These are phyloP conservation scores for Beta vulgaris DNA, from an alignment of 148 eudicot species.

Conservation along the genomic window DNA sequence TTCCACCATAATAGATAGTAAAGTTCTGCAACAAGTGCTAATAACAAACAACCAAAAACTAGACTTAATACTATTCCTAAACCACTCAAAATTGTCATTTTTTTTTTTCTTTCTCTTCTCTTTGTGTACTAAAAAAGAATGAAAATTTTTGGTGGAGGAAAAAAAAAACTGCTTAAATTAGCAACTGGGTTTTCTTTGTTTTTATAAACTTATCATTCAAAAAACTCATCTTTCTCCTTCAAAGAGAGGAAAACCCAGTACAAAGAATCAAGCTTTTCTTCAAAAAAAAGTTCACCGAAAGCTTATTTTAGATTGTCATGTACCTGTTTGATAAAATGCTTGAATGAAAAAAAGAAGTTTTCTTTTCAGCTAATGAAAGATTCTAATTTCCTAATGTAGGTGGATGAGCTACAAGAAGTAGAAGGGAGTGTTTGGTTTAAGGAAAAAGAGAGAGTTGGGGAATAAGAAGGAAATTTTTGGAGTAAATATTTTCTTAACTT, in stretches of 20 bases:
- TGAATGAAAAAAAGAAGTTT: conserved; percentile 21
- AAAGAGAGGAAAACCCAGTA: conserved; percentile 13
- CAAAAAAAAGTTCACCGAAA: conserved; percentile 16
- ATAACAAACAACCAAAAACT: conserved; percentile 62
- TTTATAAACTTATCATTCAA: neutral
- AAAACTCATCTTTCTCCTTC: conserved; percentile 7
- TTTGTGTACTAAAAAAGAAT: neutral
- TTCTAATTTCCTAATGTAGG: conserved; percentile 2
- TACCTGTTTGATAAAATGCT: conserved; percentile 26
- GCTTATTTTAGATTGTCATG: neutral
- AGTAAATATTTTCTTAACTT: conserved; percentile 16
- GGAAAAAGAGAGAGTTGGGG: neutral
- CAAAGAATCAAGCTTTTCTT: conserved; percentile 22
- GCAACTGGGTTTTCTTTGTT: neutral
- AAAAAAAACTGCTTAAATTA: neutral
- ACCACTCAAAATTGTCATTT: conserved; percentile 67
- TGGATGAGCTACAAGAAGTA: conserved; percentile 6
- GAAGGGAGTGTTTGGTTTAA: neutral
- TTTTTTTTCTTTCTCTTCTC: conserved; percentile 6
- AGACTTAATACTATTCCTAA: conserved; percentile 68
- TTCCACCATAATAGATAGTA: conserved; percentile 86
- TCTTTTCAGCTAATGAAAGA: conserved; percentile 20
- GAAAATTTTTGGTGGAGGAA: neutral
- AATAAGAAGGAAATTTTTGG: neutral
- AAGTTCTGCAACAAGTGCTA: conserved; percentile 68